phyloP scores from a whole-genome alignment of 306 rosid species.

The Fragaria vesca region DNA sequence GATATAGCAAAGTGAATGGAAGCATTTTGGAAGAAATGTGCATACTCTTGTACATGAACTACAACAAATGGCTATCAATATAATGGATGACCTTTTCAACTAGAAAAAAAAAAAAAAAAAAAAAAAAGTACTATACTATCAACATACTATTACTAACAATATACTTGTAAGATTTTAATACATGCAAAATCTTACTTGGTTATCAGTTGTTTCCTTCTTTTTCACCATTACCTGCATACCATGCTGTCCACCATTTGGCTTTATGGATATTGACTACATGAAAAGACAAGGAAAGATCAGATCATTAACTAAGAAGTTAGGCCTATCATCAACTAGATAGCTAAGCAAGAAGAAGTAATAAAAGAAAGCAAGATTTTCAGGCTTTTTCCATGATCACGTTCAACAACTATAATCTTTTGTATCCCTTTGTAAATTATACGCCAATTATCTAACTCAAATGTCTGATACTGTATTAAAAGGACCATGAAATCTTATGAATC shows the following conservation, averaged over 20 bases:
- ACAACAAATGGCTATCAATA: too few species aligned
- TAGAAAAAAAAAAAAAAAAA: too few species aligned
- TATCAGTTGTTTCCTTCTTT: constrained; percentile 23
- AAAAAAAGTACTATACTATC: background rate
- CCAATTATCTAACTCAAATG: background rate
- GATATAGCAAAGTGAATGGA: background rate
- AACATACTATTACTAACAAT: background rate
- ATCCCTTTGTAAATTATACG: background rate
- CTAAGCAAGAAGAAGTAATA: background rate
- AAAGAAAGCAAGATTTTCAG: too few species aligned
- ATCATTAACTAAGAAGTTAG: background rate
- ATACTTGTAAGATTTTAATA: background rate
- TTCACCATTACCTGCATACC: constrained; percentile 33
- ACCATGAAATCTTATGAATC: background rate
- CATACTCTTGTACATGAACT: background rate
- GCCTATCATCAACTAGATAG: background rate
- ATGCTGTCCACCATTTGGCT: constrained; percentile 2
- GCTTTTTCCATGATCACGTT: background rate
- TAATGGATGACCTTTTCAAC: too few species aligned
- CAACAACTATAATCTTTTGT: background rate
- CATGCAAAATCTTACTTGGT: constrained; percentile 27
- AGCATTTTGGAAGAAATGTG: background rate
- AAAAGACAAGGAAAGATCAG: background rate
- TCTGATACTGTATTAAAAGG: background rate
- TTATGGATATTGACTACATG: constrained; percentile 27